Conservation (phyloP, 2,329 filamentous ascomycete species). For the Xylaria sp. region DNA sequence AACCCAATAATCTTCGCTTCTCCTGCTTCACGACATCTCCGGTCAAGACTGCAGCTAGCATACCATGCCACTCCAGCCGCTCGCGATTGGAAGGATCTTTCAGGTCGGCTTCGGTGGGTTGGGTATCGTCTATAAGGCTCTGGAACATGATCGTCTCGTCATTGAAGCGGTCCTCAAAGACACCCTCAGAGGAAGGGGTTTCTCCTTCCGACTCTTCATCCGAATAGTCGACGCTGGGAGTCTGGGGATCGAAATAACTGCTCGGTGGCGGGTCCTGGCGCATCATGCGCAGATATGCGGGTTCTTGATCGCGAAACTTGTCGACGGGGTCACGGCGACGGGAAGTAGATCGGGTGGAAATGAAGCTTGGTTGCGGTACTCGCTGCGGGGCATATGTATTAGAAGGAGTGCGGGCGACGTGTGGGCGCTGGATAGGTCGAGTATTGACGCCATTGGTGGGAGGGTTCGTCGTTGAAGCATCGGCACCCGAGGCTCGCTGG, state of each 20-base stretch:
- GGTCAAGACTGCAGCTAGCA: constrained; percentile 93
- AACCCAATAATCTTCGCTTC: constrained; percentile 91
- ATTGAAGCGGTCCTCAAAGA: constrained; percentile 86
- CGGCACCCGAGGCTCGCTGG: constrained; percentile 47
- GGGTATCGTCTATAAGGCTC: constrained; percentile 70
- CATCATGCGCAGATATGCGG: constrained; percentile 91
- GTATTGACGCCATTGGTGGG: constrained; percentile 42
- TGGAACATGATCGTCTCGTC: constrained; percentile 94
- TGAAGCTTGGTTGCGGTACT: constrained; percentile 50
- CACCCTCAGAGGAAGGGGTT: constrained; percentile 82
- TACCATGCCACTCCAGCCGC: constrained; percentile 95
- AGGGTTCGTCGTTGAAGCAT: constrained; percentile 37
- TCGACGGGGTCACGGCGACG: constrained; percentile 55
- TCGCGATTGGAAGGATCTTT: constrained; percentile 88
- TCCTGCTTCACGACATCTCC: constrained; percentile 98
- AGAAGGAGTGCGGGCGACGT: constrained; percentile 74
- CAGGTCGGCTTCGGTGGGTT: constrained; percentile 87
- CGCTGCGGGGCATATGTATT: constrained; percentile 77
- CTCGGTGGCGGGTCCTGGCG: constrained; percentile 68
- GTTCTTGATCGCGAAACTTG: constrained; percentile 78
- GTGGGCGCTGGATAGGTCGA: constrained; percentile 69
- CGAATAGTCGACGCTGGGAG: constrained; percentile 68
- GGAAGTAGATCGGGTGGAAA: constrained; percentile 49
- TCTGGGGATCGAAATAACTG: constrained; percentile 78
- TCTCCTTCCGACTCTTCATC: constrained; percentile 92